phyloP scores from a whole-genome alignment of 306 rosid genomes.

The Dryas octopetala region DNA sequence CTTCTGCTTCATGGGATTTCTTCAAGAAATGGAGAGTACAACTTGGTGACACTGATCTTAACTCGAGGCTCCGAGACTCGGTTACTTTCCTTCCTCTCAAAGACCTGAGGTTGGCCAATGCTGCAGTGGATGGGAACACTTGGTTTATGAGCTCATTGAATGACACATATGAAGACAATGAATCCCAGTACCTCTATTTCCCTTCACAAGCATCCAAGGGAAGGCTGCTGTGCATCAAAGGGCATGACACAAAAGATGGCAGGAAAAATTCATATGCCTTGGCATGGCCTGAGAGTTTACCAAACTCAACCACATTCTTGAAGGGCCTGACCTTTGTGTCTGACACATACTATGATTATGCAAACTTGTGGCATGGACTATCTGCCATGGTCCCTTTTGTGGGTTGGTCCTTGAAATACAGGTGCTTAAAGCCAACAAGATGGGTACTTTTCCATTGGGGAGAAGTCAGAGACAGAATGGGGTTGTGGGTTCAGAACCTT shows the following conservation, averaged over 20 bases:
- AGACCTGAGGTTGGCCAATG: constrained; percentile 25
- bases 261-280: constrained; percentile 29
- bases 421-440: constrained; percentile 25
- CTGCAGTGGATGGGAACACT: constrained; percentile 30
- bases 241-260: constrained; percentile 25
- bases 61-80: constrained; percentile 22
- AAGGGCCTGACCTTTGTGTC: constrained; percentile 31
- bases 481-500: constrained; percentile 30
- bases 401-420: constrained; percentile 29
- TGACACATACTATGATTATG: constrained; percentile 33
- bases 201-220: constrained; percentile 26
- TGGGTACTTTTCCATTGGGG: constrained; percentile 38
- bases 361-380: constrained; percentile 31
- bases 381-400: constrained; percentile 34
- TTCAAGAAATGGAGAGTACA: constrained; percentile 1
- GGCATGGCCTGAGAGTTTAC: constrained; percentile 32
- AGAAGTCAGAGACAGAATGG: constrained; percentile 32
- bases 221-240: constrained; percentile 26
- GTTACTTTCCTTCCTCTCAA: constrained; percentile 37
- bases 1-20: constrained; percentile 9
- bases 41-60: not conserved
- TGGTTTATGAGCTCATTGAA: constrained; percentile 37
- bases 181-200: constrained; percentile 25
- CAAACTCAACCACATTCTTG: constrained; percentile 19
- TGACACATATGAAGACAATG: constrained; percentile 21